Conservation (phyloP, 345 rosid species). For the Salix dunnii region DNA sequence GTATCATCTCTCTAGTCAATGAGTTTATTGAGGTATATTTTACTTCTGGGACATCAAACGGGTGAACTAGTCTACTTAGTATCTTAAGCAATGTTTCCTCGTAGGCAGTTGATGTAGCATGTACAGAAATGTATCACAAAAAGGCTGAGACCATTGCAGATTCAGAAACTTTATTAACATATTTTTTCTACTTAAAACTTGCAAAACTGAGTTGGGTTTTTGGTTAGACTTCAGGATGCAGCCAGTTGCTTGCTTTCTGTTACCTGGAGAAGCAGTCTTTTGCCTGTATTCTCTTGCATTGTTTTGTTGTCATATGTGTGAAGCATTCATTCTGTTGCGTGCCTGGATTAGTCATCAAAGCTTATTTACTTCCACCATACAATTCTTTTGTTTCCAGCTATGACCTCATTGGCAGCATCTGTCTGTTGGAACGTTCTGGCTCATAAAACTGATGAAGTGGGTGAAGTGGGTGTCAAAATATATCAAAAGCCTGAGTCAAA, state of each 20-base stretch:
- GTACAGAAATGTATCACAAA: not conserved
- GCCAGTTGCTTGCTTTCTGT: not conserved
- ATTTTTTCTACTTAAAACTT: not conserved
- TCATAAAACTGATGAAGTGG: conserved; percentile 82
- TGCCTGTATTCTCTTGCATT: not conserved
- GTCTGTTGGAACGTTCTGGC: conserved; percentile 93
- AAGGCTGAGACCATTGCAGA: not conserved
- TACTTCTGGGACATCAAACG: not conserved
- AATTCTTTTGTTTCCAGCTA: conserved; percentile 48
- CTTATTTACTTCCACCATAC: conserved; percentile 1
- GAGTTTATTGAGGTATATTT: not conserved
- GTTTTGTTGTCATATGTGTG: not conserved
- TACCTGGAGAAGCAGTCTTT: no score
- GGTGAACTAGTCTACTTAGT: not conserved
- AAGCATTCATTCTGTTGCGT: not conserved
- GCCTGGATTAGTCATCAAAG: not conserved
- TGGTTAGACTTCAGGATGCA: not conserved
- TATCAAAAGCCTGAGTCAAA: conserved; percentile 94
- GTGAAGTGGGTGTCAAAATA: conserved; percentile 82
- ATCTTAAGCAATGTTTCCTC: not conserved
- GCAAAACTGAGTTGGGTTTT: not conserved
- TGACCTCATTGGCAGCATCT: conserved; percentile 71
- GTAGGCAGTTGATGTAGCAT: not conserved
- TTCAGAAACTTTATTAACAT: not conserved
- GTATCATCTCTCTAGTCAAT: not conserved